Base-by-base conservation (phyloP, 345 rosid species). In the Cochlearia excelsa region DNA sequence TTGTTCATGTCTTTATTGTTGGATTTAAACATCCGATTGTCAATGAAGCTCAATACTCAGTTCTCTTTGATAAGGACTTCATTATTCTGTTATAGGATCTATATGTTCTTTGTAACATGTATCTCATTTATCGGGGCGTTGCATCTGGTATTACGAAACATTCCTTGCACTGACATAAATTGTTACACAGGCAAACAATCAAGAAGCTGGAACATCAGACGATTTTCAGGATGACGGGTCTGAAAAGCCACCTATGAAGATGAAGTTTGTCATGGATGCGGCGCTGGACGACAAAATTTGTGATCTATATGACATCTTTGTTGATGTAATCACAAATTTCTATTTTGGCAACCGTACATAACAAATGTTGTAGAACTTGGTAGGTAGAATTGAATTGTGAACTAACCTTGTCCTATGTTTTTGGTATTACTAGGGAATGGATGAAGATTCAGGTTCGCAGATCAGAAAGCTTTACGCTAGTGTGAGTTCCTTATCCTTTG, bases 281-380 rank as follows among this genome's bases (percentile, higher is more conserved):
- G 70, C 55, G 34, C 46, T 89, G 79, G 99, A 92, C 78, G 95
- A 85, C 61, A 92, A 79, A 77, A 72, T 92, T 66, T 92, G 97
- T 77, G 99, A 86, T 68, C 94, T 88, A 58, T 92, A 92, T 75
- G 99, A 89, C 71, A 87, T 82, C 66, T 92, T 73, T 75, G 81
- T 86, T 75, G 91, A 92, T 73, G 99, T 91, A 80, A 67, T 60
- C 28, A 59, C 54, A 30, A 37, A 9, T 58, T 52, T 52, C 1
- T 5, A 33, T 33, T 33, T 33, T 33, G 35, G 35, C 35, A 33
- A 33, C 35, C 35, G 3, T 33, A 33, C 35, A 33, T 33, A 33
- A 33, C 35, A 33, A 16, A 33, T 33, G 35, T 33, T 33, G 0
- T 33, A 5, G 4, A 33, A 33, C 35, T 33, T 33, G 5, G 3